phyloP scores from a whole-genome alignment of 1,284 basidiomycete species.

The Vanrija humicola region DNA sequence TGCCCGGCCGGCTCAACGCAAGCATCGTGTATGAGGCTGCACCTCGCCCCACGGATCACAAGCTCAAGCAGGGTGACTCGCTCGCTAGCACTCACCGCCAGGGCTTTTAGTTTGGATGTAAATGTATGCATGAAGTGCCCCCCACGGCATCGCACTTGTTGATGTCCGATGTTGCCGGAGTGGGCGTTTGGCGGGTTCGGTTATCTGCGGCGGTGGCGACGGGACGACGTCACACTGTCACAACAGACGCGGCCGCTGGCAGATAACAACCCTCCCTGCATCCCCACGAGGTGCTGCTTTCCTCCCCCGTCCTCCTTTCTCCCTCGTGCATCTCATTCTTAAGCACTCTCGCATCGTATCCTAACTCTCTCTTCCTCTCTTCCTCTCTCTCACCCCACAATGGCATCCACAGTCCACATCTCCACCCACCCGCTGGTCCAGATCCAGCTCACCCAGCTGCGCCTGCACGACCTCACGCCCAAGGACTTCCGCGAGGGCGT shows the following conservation, averaged over 20 bases:
- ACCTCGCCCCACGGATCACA: conserved; percentile 47
- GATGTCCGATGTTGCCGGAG: too few relatives aligned
- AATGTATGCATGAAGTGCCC: background rate
- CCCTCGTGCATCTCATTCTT: background rate
- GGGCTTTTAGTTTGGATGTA: conserved; percentile 10
- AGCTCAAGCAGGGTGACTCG: conserved; percentile 20
- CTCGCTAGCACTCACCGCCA: conserved; percentile 15
- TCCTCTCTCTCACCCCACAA: background rate
- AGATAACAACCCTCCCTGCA: background rate
- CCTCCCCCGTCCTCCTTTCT: background rate
- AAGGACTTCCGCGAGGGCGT: conserved; percentile 44
- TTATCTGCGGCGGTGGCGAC: background rate
- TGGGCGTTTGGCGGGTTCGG: background rate
- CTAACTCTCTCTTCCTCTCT: background rate
- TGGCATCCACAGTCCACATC: conserved; percentile 19
- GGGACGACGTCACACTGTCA: too few relatives aligned
- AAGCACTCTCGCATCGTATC: background rate
- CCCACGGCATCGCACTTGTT: background rate
- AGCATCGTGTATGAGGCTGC: conserved; percentile 47
- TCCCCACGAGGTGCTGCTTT: too few relatives aligned
- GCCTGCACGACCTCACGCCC: conserved; percentile 41
- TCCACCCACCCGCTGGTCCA: conserved; percentile 39
- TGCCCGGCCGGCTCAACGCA: conserved; percentile 42
- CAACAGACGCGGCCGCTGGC: background rate
- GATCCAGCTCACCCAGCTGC: conserved; percentile 40